A percentile compares a stretch with the other conserved stretches of the same genome.
These are phyloP conservation scores for Paralagenidium karlingii DNA, from an alignment of 352 stramenopile species.

Conservation along the genomic window DNA sequence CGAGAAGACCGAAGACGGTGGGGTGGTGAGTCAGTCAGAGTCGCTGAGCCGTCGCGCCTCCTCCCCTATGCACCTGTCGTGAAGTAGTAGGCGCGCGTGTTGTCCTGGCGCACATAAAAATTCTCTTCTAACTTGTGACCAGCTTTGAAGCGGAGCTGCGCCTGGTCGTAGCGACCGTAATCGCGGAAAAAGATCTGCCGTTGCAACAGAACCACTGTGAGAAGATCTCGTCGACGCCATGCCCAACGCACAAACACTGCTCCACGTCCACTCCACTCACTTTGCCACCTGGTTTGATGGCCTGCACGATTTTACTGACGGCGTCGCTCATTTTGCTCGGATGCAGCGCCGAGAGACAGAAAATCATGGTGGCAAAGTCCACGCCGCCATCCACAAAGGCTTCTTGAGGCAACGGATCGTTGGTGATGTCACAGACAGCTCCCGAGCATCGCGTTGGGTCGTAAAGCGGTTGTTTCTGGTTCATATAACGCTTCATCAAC, in stretches of 20 bases:
- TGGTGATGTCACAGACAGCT: slow-evolving; percentile 79
- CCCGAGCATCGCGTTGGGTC: slow-evolving; percentile 46
- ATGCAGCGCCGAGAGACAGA: slow-evolving; percentile 87
- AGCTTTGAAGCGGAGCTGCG: slow-evolving; percentile 86
- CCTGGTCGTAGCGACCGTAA: slow-evolving; percentile 93
- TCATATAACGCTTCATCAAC: too few species aligned
- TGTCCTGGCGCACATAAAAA: slow-evolving; percentile 92
- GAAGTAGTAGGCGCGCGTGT: slow-evolving; percentile 95
- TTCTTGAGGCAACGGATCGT: slow-evolving; percentile 39
- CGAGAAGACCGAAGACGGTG: background rate
- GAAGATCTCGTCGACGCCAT: slow-evolving; percentile 5
- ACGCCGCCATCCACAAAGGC: slow-evolving; percentile 51
- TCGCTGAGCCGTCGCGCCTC: slow-evolving; percentile 5
- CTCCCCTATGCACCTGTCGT: too few species aligned
- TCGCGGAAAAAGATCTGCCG: slow-evolving; percentile 95
- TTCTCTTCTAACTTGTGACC: slow-evolving; percentile 88
- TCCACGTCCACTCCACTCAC: slow-evolving; percentile 11
- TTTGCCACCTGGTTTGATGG: slow-evolving; percentile 62
- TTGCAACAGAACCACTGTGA: too few species aligned
- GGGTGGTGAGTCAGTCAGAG: slow-evolving; percentile 5
- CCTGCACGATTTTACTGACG: slow-evolving; percentile 78
- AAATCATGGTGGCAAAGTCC: slow-evolving; percentile 75
- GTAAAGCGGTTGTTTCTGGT: slow-evolving; percentile 72
- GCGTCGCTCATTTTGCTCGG: slow-evolving; percentile 79
- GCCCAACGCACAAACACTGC: background rate